Conservation (phyloP, 306 rosid genomes). For the Glycine tomentella region DNA sequence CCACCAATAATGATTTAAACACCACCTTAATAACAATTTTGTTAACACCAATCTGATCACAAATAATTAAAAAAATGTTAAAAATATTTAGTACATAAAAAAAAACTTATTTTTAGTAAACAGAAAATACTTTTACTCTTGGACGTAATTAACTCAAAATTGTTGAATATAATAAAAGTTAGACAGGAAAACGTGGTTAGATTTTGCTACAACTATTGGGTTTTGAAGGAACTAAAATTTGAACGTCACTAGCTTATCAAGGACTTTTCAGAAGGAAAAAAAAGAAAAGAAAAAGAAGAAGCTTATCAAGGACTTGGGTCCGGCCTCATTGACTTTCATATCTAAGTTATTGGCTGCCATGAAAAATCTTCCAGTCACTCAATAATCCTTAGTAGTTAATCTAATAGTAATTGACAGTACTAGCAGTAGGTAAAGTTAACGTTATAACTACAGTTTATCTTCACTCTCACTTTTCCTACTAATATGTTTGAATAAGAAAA, state of each 20-base stretch:
- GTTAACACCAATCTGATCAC: too few species aligned
- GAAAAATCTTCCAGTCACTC: background rate
- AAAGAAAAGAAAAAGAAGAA: too few species aligned
- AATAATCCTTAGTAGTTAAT: background rate
- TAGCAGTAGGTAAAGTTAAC: background rate
- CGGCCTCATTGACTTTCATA: background rate
- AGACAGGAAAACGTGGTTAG: constrained; percentile 35
- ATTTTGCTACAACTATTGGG: constrained; percentile 6
- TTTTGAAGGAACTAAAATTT: constrained; percentile 7
- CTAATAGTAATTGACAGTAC: constrained; percentile 1
- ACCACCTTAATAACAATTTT: too few species aligned
- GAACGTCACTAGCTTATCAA: background rate
- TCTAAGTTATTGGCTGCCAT: background rate
- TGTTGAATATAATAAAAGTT: background rate
- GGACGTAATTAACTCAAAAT: background rate
- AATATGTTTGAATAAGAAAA: background rate
- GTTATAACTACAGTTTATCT: background rate
- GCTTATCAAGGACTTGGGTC: background rate
- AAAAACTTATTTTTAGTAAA: background rate
- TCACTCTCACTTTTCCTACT: background rate
- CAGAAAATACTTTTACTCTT: background rate
- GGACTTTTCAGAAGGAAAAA: too few species aligned
- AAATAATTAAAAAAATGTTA: background rate
- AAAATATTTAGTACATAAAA: background rate
- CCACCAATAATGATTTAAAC: too few species aligned